These are phyloP conservation scores for Physcia stellaris DNA, from an alignment of 495 filamentous ascomycete species.

Conservation along the genomic window DNA sequence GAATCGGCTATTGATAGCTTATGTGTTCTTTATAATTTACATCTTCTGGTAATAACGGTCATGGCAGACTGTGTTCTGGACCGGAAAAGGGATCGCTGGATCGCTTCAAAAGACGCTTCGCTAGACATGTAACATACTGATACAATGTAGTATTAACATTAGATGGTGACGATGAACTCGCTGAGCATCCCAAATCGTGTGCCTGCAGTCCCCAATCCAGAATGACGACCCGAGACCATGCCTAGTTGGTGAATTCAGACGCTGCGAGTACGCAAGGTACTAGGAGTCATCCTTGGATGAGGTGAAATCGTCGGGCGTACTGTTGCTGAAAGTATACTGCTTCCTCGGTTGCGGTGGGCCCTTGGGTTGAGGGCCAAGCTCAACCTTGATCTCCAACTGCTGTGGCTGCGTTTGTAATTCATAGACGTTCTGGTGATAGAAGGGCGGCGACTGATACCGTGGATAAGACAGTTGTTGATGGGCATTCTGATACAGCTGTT, in stretches of 20 bases:
- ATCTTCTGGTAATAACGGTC: no score
- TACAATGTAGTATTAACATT: not conserved
- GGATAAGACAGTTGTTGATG: not conserved
- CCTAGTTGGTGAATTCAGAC: not conserved
- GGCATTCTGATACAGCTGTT: not conserved
- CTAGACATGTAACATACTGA: not conserved
- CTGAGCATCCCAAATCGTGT: not conserved
- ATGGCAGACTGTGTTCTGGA: no score
- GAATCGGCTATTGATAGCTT: no score
- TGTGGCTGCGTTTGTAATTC: slow-evolving; percentile 12
- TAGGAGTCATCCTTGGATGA: not conserved
- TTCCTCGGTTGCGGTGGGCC: slow-evolving; percentile 29
- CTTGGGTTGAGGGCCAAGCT: slow-evolving; percentile 31
- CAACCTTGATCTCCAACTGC: slow-evolving; percentile 28
- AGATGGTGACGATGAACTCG: not conserved
- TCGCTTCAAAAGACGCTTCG: not conserved
- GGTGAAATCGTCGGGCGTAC: slow-evolving; percentile 24
- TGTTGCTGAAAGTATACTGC: slow-evolving; percentile 34
- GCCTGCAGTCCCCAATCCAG: not conserved
- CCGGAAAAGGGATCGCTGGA: no score
- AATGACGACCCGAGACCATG: not conserved
- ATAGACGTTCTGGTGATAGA: not conserved
- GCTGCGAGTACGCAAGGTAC: not conserved
- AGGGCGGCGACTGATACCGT: not conserved
- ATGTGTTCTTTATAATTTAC: no score